Percentiles rank a stretch among this genome's conserved stretches.
phyloP scores from a whole-genome alignment of 164 flowering plant species.

The Stephania japonica region DNA sequence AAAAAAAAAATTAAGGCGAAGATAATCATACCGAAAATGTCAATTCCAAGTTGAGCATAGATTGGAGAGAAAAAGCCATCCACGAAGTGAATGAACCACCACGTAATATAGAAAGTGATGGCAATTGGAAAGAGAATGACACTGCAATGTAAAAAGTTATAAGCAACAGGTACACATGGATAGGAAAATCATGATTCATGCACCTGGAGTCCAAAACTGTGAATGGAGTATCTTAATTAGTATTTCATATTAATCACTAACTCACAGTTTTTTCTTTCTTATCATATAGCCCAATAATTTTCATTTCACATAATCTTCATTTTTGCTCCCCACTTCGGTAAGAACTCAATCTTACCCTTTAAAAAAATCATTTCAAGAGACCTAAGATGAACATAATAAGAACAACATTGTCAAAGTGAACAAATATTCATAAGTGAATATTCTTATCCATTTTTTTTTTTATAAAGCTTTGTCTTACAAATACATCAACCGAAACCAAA shows the following conservation, averaged over 20 bases:
- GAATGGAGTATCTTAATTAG: conserved; percentile 6
- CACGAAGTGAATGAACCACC: conserved; percentile 80
- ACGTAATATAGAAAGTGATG: conserved; percentile 70
- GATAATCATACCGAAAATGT: conserved; percentile 54
- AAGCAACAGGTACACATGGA: conserved; percentile 6
- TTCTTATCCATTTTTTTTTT: no score
- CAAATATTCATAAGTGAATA: no score
- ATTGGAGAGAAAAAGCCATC: conserved; percentile 43
- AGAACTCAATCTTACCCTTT: no score
- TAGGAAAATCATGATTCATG: neutral
- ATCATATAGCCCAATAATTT: no score
- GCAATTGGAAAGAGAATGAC: conserved; percentile 77
- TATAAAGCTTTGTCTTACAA: no score
- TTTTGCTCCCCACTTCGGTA: no score
- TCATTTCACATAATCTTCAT: no score
- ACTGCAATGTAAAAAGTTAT: conserved; percentile 36
- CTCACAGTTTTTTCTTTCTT: neutral
- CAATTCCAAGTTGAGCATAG: conserved; percentile 72
- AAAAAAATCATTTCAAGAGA: no score
- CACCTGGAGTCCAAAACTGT: no score
- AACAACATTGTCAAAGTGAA: no score
- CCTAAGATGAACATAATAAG: no score
- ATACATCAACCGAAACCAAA: no score
- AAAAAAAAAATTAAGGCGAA: neutral
- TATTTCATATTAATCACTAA: neutral